Percentiles rank a stretch among this genome's conserved stretches.
Evolutionary conservation across 2,329 filamentous ascomycete species (phyloP).

Genomic region (Aspergillus ochraceus): DNA sequence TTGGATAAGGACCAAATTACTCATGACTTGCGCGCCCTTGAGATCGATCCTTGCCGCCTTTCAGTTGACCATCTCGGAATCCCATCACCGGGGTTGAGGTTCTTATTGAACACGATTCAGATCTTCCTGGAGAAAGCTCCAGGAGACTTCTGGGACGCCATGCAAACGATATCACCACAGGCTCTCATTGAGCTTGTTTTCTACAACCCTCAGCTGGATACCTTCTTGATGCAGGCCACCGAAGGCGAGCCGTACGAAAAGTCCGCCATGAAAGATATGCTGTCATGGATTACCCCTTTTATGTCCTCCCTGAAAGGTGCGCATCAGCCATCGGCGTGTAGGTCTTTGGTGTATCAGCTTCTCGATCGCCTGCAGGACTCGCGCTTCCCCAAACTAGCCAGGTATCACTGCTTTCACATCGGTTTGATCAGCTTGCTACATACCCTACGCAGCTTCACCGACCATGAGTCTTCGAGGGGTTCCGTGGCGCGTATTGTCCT

Average conservation of each 20-base stretch:
- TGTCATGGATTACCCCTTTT: constrained; percentile 77
- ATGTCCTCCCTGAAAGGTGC: constrained; percentile 73
- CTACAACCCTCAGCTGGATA: constrained; percentile 66
- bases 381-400: constrained; percentile 42
- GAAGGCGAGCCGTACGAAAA: constrained; percentile 55
- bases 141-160: constrained; percentile 82
- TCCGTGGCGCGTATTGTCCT: constrained; percentile 50
- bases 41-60: constrained; percentile 65
- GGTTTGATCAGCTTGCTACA: constrained; percentile 47
- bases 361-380: constrained; percentile 57
- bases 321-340: constrained; percentile 76
- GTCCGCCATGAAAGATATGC: constrained; percentile 61
- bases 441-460: constrained; percentile 49
- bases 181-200: constrained; percentile 84
- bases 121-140: constrained; percentile 73
- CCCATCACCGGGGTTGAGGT: constrained; percentile 62
- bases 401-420: constrained; percentile 47
- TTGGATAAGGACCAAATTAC: constrained; percentile 74
- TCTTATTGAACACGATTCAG: constrained; percentile 69
- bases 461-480: constrained; percentile 45
- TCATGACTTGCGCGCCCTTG: constrained; percentile 75
- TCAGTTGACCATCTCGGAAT: constrained; percentile 66
- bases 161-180: constrained; percentile 76
- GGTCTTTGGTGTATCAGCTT: constrained; percentile 73
- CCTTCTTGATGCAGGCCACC: constrained; percentile 52